Percentiles rank a stretch among this genome's conserved stretches.
Evolutionary conservation across 148 eudicot genomes (phyloP).

Genomic region (Fagopyrum homotropicum): DNA sequence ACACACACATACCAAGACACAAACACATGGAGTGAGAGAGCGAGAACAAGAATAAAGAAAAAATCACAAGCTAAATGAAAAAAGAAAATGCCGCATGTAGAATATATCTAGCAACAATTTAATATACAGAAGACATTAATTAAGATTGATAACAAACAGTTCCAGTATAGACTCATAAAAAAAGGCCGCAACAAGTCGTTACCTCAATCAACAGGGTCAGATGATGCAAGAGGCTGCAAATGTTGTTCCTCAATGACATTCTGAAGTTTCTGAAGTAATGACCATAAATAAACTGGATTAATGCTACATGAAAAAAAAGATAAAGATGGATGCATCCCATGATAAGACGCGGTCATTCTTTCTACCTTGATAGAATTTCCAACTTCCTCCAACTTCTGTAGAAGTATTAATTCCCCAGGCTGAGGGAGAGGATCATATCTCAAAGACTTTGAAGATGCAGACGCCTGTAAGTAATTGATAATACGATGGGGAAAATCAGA

Average conservation of each 20-base stretch:
- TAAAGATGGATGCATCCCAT: background rate
- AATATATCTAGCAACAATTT: background rate
- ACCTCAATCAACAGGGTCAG: slow-evolving; percentile 7
- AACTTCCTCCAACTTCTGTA: slow-evolving; percentile 78
- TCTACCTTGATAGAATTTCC: slow-evolving; percentile 72
- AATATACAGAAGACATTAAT: background rate
- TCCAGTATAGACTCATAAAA: background rate
- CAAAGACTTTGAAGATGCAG: slow-evolving; percentile 39
- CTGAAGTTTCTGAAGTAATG: slow-evolving; percentile 10
- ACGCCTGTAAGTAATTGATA: slow-evolving; percentile 40
- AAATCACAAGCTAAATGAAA: background rate
- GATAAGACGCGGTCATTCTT: background rate
- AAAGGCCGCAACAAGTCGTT: background rate
- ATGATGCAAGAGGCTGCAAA: slow-evolving; percentile 6
- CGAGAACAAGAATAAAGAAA: background rate
- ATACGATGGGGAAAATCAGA: background rate
- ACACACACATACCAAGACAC: background rate
- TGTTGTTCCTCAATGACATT: slow-evolving; percentile 9
- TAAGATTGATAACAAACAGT: background rate
- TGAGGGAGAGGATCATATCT: slow-evolving; percentile 35
- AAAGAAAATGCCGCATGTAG: background rate
- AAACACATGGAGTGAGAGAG: no score
- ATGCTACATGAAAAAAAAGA: background rate
- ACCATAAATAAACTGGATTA: background rate
- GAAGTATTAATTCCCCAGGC: slow-evolving; percentile 39